A percentile compares a stretch with the other conserved stretches of the same genome.
These are phyloP conservation scores for Onygena corvina DNA, from an alignment of 2,329 filamentous ascomycete genomes.

Conservation along the genomic window DNA sequence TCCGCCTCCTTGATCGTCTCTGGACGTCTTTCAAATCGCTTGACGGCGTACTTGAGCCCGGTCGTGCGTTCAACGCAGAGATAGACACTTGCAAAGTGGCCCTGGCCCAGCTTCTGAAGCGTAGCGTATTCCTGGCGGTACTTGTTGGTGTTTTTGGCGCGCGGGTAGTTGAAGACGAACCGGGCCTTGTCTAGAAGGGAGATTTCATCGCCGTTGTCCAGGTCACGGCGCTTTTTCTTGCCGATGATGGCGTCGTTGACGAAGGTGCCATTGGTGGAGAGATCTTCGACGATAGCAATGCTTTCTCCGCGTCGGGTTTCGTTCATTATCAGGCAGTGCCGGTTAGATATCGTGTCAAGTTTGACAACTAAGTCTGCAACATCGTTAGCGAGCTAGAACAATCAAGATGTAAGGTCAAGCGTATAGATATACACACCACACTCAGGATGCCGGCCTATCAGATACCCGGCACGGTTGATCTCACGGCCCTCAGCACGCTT, in stretches of 20 bases:
- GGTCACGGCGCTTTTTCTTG: slow-evolving; percentile 77
- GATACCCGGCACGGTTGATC: slow-evolving; percentile 66
- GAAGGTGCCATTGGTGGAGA: slow-evolving; percentile 93
- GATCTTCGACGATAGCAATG: slow-evolving; percentile 71
- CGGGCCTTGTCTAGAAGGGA: slow-evolving; percentile 71
- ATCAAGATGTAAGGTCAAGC: neutral
- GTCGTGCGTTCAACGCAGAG: slow-evolving; percentile 75
- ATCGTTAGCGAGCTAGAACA: neutral
- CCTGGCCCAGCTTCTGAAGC: slow-evolving; percentile 77
- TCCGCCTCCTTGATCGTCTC: slow-evolving; percentile 75
- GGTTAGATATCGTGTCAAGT: slow-evolving; percentile 74
- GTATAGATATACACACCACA: slow-evolving; percentile 55
- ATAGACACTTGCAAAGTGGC: slow-evolving; percentile 90
- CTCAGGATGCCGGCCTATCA: slow-evolving; percentile 86
- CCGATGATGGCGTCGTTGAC: slow-evolving; percentile 86
- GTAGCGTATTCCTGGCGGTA: slow-evolving; percentile 82
- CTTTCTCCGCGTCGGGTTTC: slow-evolving; percentile 47
- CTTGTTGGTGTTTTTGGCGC: slow-evolving; percentile 56
- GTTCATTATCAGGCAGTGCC: slow-evolving; percentile 45
- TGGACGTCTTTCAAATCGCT: slow-evolving; percentile 78
- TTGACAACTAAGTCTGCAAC: slow-evolving; percentile 47
- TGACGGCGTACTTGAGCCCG: slow-evolving; percentile 77
- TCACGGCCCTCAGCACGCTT: slow-evolving; percentile 29
- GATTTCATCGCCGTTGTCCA: slow-evolving; percentile 84
- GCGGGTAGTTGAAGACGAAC: slow-evolving; percentile 86